Evolutionary conservation across 345 rosid genomes (phyloP).

Genomic region (Salix caprea): DNA sequence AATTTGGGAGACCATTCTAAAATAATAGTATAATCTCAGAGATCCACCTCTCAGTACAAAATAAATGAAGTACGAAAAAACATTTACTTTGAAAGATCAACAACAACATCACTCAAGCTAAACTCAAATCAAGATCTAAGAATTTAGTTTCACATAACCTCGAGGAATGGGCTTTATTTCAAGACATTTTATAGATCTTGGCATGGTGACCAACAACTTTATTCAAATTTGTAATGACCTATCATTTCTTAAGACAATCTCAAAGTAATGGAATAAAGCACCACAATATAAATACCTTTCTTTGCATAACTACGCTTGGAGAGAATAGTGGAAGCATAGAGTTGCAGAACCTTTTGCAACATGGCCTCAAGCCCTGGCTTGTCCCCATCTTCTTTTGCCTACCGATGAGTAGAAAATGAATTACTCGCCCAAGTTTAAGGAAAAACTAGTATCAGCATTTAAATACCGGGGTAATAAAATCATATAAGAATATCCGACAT

Average conservation of each 20-base stretch:
- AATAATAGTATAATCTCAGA: too few species aligned
- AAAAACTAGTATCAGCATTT: background rate
- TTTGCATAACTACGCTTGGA: slow-evolving; percentile 90
- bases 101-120: background rate
- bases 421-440: background rate
- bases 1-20: background rate
- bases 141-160: background rate
- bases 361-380: slow-evolving; percentile 90
- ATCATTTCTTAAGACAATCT: background rate
- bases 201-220: background rate
- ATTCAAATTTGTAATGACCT: background rate
- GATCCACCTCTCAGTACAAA: background rate
- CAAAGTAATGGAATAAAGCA: background rate
- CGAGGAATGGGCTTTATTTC: background rate
- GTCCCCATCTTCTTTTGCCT: slow-evolving; percentile 87
- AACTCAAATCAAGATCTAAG: background rate
- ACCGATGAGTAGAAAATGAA: slow-evolving; percentile 16
- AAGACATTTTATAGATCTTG: background rate
- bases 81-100: background rate
- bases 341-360: slow-evolving; percentile 88
- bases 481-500: background rate
- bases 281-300: slow-evolving; percentile 46
- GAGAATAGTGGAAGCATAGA: slow-evolving; percentile 71
- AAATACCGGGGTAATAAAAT: background rate
- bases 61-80: background rate